Conservation (phyloP, 805 yeast genomes). For the Priceomyces carsonii region DNA sequence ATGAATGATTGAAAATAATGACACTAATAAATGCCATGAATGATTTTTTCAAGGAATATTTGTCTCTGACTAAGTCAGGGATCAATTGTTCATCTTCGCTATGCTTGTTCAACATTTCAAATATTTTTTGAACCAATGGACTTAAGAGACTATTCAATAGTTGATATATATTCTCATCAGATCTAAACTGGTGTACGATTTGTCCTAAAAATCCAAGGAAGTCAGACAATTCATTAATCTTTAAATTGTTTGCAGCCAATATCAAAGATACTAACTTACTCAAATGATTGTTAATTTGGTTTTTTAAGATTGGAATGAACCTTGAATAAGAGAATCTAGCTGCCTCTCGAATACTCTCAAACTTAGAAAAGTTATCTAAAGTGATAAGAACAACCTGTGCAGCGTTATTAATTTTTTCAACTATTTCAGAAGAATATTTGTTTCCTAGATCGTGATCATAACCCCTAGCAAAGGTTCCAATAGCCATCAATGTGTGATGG, state of each 20-base stretch:
- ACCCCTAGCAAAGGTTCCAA: constrained; percentile 89
- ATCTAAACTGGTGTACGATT: constrained; percentile 73
- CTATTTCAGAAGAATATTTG: constrained; percentile 38
- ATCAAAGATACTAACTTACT: constrained; percentile 68
- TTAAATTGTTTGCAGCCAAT: constrained; percentile 56
- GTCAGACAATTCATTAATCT: constrained; percentile 68
- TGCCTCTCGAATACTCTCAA: constrained; percentile 77
- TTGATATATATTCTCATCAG: constrained; percentile 66
- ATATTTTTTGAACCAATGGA: constrained; percentile 71
- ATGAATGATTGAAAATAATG: constrained; percentile 72
- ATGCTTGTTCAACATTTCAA: constrained; percentile 44
- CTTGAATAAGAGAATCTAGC: constrained; percentile 86
- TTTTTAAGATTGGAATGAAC: constrained; percentile 70
- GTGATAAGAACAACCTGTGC: constrained; percentile 85
- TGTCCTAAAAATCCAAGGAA: constrained; percentile 87
- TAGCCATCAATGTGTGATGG: constrained; percentile 84
- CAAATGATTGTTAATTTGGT: constrained; percentile 46
- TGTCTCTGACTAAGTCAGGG: constrained; percentile 62
- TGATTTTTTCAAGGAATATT: constrained; percentile 64
- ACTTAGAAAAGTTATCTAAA: constrained; percentile 68
- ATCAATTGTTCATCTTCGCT: constrained; percentile 32
- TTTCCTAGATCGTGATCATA: constrained; percentile 54
- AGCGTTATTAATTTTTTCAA: constrained; percentile 54
- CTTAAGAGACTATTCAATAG: constrained; percentile 70
- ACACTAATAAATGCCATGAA: constrained; percentile 69